Evolutionary conservation across 345 rosid species (phyloP), one percentile per base, ranked within the genome.

Genomic region (Eucalyptus cloeziana): DNA sequence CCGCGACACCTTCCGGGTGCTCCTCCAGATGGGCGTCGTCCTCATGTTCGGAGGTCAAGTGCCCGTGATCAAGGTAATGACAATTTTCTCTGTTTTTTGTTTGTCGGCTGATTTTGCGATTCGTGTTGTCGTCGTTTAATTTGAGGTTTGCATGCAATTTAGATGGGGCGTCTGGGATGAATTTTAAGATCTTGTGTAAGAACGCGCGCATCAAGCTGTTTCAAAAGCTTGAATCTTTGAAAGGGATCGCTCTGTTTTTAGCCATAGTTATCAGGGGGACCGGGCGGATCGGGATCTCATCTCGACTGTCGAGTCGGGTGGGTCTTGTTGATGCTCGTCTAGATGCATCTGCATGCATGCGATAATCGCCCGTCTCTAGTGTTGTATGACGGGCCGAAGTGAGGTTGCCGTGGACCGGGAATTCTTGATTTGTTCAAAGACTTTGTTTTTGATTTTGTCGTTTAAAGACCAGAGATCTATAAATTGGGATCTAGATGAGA

Each of bases 11-110:
- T 90, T 90, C 92, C 85, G 92, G 90, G 60, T 90, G 25, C 44
- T 90, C 31, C 92, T 90, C 44, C 92, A 90, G 88, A 90, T 90
- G 92, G 87, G 92, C 45, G 92, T 87, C 69, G 92, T 90, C 50
- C 90, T 90, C 87, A 88, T 87, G 90, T 89, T 90, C 56, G 92
- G 92, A 12, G 92, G 90, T 11, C 92, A 90, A 87, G 33, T 90
- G 88, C 90, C 92, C 27, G 86, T 90, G 60, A 81, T 90, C 87
- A 90, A 90, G 92, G 92, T 90, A 50, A 13, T 1, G 27, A 14
- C 37, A 51, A 16, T 86, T 24, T 64, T 8, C 27, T 47, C 7
- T 25, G 56, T 51, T 40, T n/a, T 45, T 45, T 69, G 50, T 50
- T 10, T 85, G 33, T 88, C 45, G 40, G 58, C 40, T 21, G 30